Evolutionary conservation across 2,329 filamentous ascomycete species (phyloP), one percentile per base, ranked within the genome.

Genomic region (Fusarium nematophilum): DNA sequence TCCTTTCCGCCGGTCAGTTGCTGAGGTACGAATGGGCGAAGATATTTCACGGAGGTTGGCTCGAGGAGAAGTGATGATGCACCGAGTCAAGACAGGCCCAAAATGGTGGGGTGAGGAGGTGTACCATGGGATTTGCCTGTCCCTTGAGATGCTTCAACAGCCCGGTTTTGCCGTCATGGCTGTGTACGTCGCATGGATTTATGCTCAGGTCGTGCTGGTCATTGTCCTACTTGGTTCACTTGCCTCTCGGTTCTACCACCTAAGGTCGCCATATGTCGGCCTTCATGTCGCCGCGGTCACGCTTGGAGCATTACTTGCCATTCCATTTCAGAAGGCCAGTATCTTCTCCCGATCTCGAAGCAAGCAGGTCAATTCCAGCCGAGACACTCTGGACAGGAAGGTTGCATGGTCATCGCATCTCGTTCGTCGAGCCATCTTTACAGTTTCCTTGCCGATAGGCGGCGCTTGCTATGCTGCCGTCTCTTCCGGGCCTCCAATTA

Each of bases 51-150:
- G 81, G 34, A 80, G 87, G 50, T 78, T 93, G 10, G 88, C 87
- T 23, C 82, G 88, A 36, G 90, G 91, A 3, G 90, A 93, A 71
- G 81, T 92, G 65, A 93, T 88, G 79, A 86, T 93, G 79, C 90
- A 93, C 70, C 83, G 91, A 57, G 83, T 86, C 48, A 85, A 89
- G 47, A 88, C 86, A 43, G 90, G 90, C 0, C 91, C 90, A 0
- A 86, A 79, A 65, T 92, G 89, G 85, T 93, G 89, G 90, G 88
- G 86, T 40, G 84, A 93, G 72, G 90, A 93, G 71, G 83, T 92
- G 17, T 86, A 86, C 73, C 90, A 91, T 37, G 91, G 90, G 9
- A 68, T 90, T 15, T 78, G 85, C 14, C 79, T 94, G 37, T 87
- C 84, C 40, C 72, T 84, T 15, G 85, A 88, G 67, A 93, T 93